Evolutionary conservation across 306 rosid genomes (phyloP).

Genomic region (Ammopiptanthus mongolicus): DNA sequence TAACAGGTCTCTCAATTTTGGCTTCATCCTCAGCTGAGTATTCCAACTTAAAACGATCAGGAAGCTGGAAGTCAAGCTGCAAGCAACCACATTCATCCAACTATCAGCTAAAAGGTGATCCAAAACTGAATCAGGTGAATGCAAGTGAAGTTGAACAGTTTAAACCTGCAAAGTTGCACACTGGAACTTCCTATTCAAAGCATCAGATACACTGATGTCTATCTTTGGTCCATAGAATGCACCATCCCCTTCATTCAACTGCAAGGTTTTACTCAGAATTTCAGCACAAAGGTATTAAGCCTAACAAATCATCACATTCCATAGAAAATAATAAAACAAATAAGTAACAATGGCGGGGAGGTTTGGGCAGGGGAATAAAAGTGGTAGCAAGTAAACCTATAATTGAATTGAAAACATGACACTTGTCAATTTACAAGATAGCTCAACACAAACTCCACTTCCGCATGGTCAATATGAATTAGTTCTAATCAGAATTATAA

Average conservation of each 20-base stretch:
- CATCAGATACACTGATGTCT: conserved; percentile 91
- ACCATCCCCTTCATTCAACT: conserved; percentile 91
- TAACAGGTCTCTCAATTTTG: conserved; percentile 84
- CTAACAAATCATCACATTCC: not conserved
- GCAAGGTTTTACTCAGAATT: conserved; percentile 23
- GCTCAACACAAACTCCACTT: not conserved
- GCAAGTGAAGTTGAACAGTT: not conserved
- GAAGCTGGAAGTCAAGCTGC: conserved; percentile 98
- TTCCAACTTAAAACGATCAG: conserved; percentile 78
- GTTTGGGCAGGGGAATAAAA: not conserved
- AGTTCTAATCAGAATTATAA: not conserved
- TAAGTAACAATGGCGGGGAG: not conserved
- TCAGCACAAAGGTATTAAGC: conserved; percentile 19
- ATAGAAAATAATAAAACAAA: conserved; percentile 1
- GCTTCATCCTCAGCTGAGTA: conserved; percentile 95
- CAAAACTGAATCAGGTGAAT: conserved; percentile 2
- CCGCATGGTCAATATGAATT: not conserved
- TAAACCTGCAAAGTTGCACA: conserved; percentile 94
- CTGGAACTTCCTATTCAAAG: conserved; percentile 79
- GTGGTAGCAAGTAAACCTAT: not conserved
- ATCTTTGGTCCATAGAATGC: conserved; percentile 97
- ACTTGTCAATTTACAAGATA: not conserved
- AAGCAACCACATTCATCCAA: conserved; percentile 35
- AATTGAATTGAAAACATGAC: not conserved
- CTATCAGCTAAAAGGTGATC: conserved; percentile 2